Percentiles rank a stretch among this genome's conserved stretches.
These are phyloP conservation scores for Debaryomyces udenii DNA, from an alignment of 1,139 yeast species.

Conservation along the genomic window DNA sequence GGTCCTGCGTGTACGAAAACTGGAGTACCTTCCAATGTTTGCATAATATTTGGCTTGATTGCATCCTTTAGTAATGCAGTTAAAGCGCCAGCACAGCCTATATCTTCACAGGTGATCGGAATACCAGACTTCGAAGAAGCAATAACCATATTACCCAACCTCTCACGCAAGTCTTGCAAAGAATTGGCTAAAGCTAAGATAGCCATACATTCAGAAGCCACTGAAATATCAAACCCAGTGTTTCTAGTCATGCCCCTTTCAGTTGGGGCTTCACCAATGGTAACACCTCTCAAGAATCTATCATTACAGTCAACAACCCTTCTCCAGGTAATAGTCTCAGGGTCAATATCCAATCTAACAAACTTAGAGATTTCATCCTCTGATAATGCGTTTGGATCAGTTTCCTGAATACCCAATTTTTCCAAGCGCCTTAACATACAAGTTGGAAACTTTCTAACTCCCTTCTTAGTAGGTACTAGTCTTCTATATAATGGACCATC, in stretches of 20 bases:
- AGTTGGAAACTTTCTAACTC: slow-evolving; percentile 73
- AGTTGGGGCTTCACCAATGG: slow-evolving; percentile 92
- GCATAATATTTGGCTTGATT: slow-evolving; percentile 96
- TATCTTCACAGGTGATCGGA: slow-evolving; percentile 93
- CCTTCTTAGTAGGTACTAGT: slow-evolving; percentile 86
- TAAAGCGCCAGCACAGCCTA: slow-evolving; percentile 97
- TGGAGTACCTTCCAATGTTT: slow-evolving; percentile 97
- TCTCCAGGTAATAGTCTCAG: slow-evolving; percentile 92
- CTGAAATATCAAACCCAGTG: slow-evolving; percentile 96
- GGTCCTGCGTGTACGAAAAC: slow-evolving; percentile 99
- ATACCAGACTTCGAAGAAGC: slow-evolving; percentile 82
- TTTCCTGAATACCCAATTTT: slow-evolving; percentile 79
- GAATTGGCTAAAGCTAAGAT: slow-evolving; percentile 87
- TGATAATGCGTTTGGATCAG: slow-evolving; percentile 81
- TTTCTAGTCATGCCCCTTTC: slow-evolving; percentile 88
- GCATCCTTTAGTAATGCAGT: slow-evolving; percentile 96
- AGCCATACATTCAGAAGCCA: slow-evolving; percentile 98
- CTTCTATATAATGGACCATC: slow-evolving; percentile 86
- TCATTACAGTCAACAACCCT: slow-evolving; percentile 97
- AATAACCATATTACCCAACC: slow-evolving; percentile 90
- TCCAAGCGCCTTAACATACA: slow-evolving; percentile 78
- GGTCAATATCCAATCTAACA: slow-evolving; percentile 90
- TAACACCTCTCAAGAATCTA: slow-evolving; percentile 87
- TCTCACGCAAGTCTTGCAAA: slow-evolving; percentile 81
- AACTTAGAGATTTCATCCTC: slow-evolving; percentile 75